Conservation (phyloP, 2,329 filamentous ascomycete species). For the Chaetomium strumarium region DNA sequence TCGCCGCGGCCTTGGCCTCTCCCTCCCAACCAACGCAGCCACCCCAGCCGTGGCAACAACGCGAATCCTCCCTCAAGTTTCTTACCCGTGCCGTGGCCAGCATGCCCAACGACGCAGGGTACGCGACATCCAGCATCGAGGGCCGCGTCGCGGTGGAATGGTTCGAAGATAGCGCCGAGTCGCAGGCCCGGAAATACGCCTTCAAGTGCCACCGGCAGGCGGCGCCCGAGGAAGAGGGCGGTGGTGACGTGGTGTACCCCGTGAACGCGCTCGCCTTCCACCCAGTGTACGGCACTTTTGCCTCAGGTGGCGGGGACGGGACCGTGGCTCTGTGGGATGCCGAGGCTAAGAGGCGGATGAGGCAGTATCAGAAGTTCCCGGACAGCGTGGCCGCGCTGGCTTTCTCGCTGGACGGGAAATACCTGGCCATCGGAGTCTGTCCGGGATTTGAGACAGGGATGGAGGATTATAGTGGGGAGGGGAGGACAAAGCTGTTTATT, state of each 20-base stretch:
- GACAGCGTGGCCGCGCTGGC: constrained; percentile 71
- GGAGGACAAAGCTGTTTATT: constrained; percentile 71
- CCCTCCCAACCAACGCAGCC: constrained; percentile 31
- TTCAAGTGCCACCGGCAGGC: constrained; percentile 96
- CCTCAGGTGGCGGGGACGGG: constrained; percentile 82
- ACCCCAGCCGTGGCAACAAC: constrained; percentile 78
- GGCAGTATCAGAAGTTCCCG: constrained; percentile 80
- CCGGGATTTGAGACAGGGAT: constrained; percentile 84
- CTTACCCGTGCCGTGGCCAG: constrained; percentile 89
- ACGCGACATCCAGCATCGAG: constrained; percentile 88
- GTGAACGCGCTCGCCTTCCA: constrained; percentile 90
- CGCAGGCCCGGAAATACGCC: constrained; percentile 89
- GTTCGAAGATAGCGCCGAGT: constrained; percentile 86
- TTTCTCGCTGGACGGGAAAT: constrained; percentile 72
- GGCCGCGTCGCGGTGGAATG: constrained; percentile 94
- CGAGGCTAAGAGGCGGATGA: constrained; percentile 80
- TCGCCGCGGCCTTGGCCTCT: constrained; percentile 51
- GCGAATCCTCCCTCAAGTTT: constrained; percentile 92
- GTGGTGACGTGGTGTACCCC: constrained; percentile 78
- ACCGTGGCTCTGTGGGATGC: constrained; percentile 93
- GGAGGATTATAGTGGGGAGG: constrained; percentile 68
- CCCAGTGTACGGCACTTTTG: constrained; percentile 76
- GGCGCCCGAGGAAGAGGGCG: constrained; percentile 53
- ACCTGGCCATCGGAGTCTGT: constrained; percentile 73
- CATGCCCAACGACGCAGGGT: constrained; percentile 95